phyloP scores from a whole-genome alignment of 495 filamentous ascomycete genomes.

The Aspergillus saccharolyticus region DNA sequence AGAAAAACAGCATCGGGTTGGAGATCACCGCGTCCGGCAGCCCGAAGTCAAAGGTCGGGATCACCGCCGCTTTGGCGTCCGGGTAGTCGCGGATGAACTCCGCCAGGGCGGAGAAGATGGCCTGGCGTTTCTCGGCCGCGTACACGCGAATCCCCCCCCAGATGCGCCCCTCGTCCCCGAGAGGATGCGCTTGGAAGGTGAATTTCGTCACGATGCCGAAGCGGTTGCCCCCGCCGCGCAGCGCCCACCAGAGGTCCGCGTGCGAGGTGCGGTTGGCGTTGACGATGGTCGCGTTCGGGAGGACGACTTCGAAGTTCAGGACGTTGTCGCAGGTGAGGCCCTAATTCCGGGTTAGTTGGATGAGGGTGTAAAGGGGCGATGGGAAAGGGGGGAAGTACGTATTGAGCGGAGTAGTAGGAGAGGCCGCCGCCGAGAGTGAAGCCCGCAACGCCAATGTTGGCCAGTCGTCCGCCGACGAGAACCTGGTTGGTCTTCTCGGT shows the following conservation, averaged over 20 bases:
- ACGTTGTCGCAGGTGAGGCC: constrained; percentile 33
- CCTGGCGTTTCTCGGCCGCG: constrained; percentile 19
- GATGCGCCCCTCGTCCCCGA: constrained; percentile 28
- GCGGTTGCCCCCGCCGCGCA: constrained; percentile 28
- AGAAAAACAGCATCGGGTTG: constrained; percentile 38
- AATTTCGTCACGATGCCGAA: constrained; percentile 38
- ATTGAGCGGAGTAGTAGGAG: constrained; percentile 18
- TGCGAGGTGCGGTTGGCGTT: constrained; percentile 23
- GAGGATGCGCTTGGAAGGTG: constrained; percentile 37
- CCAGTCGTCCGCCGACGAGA: constrained; percentile 30
- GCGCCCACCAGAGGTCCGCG: constrained; percentile 27
- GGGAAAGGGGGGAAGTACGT: not conserved
- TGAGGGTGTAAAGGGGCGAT: not conserved
- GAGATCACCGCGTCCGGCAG: constrained; percentile 5
- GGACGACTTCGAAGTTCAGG: constrained; percentile 19
- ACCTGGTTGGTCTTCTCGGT: constrained; percentile 26
- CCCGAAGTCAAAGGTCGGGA: constrained; percentile 37
- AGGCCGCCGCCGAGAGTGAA: constrained; percentile 29
- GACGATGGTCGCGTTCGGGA: constrained; percentile 21
- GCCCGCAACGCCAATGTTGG: constrained; percentile 34
- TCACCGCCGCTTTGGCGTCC: constrained; percentile 36
- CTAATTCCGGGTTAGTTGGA: constrained; percentile 1
- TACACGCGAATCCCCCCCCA: constrained; percentile 32
- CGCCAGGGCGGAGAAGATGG: constrained; percentile 33
- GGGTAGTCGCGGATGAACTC: constrained; percentile 39